A percentile compares a stretch with the other conserved stretches of the same genome.
These are phyloP conservation scores for Saturnispora galanensis DNA, from an alignment of 805 yeast species.

Conservation along the genomic window DNA sequence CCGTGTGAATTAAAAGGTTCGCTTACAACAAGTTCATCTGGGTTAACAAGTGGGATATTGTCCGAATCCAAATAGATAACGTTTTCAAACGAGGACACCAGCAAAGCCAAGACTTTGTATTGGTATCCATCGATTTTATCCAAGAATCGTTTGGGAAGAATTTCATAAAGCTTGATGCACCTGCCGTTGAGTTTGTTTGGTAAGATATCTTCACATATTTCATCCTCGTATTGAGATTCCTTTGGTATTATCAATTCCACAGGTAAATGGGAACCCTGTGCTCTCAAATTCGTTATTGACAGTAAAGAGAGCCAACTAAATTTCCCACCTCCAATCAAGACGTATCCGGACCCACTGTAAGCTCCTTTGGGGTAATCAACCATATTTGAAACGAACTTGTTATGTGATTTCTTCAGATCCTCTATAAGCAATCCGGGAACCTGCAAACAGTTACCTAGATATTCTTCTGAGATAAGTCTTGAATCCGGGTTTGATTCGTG, in stretches of 20 bases:
- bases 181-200: constrained; percentile 41
- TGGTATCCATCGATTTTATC: constrained; percentile 35
- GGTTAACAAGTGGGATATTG: constrained; percentile 38
- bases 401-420: constrained; percentile 39
- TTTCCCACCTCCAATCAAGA: constrained; percentile 67
- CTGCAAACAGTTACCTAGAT: constrained; percentile 39
- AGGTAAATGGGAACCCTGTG: constrained; percentile 38
- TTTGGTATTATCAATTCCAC: constrained; percentile 35
- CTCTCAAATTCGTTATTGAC: constrained; percentile 39
- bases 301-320: constrained; percentile 55
- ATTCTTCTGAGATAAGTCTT: constrained; percentile 40
- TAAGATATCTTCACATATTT: constrained; percentile 29
- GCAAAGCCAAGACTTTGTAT: constrained; percentile 37
- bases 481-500: constrained; percentile 23
- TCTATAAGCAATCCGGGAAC: constrained; percentile 34
- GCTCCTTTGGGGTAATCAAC: constrained; percentile 24
- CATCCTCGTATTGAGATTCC: constrained; percentile 30
- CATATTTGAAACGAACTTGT: constrained; percentile 33
- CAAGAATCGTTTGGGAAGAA: constrained; percentile 31
- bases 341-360: constrained; percentile 49
- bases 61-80: constrained; percentile 45
- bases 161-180: constrained; percentile 46
- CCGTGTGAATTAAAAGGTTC: constrained; percentile 48
- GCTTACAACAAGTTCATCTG: constrained; percentile 41
- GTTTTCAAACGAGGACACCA: constrained; percentile 44